A percentile compares a stretch with the other conserved stretches of the same genome.
Conservation (phyloP, 2,329 filamentous ascomycete genomes). For the Colletotrichum sp. region DNA sequence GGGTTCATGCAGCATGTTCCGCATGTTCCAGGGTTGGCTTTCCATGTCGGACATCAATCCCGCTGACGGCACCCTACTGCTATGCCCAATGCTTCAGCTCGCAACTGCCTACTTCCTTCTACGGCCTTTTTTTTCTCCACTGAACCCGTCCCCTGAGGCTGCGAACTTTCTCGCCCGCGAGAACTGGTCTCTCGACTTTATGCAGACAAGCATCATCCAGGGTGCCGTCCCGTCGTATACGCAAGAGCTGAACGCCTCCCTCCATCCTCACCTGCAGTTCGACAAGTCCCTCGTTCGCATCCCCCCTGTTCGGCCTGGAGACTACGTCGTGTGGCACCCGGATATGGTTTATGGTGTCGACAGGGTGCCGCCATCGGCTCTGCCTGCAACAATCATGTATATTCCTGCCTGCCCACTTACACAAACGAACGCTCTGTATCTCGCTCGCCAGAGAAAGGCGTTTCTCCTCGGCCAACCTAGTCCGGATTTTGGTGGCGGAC, state of each 20-base stretch:
- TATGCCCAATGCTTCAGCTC: conserved; percentile 67
- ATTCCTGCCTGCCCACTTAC: conserved; percentile 52
- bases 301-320: conserved; percentile 72
- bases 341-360: conserved; percentile 76
- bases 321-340: conserved; percentile 80
- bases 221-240: conserved; percentile 73
- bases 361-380: conserved; percentile 28
- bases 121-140: conserved; percentile 71
- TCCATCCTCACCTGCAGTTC: conserved; percentile 77
- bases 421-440: conserved; percentile 62
- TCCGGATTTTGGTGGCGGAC: conserved; percentile 41
- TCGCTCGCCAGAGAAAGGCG: conserved; percentile 57
- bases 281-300: conserved; percentile 72
- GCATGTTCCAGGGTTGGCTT: conserved; percentile 64
- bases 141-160: conserved; percentile 37
- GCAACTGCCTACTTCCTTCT: conserved; percentile 81
- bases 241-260: conserved; percentile 71
- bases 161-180: conserved; percentile 43
- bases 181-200: conserved; percentile 60
- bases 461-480: conserved; percentile 46
- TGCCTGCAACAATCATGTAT: conserved; percentile 37
- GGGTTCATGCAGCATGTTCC: conserved; percentile 62
- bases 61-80: conserved; percentile 73
- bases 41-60: conserved; percentile 63
- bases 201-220: conserved; percentile 61